Evolutionary conservation across 768 basidiomycete species (phyloP).

Genomic region (Suillus luteus): DNA sequence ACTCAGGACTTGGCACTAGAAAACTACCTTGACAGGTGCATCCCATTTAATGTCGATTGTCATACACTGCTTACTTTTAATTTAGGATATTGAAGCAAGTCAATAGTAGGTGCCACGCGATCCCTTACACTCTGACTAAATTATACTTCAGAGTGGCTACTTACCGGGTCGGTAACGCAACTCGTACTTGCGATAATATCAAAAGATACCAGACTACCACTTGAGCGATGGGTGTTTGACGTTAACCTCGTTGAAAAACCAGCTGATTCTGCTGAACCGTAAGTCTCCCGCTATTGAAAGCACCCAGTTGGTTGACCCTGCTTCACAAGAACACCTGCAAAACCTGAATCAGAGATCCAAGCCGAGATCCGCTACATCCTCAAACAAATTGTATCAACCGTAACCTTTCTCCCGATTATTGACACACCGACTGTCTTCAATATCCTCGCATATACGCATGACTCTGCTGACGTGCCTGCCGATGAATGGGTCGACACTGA

Average conservation of each 20-base stretch:
- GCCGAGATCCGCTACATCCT: conserved; percentile 97
- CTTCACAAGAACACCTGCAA: conserved; percentile 48
- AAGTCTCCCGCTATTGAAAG: conserved; percentile 28
- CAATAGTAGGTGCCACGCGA: conserved; percentile 61
- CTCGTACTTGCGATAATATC: conserved; percentile 95
- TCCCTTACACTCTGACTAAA: not conserved
- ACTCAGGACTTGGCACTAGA: conserved; percentile 93
- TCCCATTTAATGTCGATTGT: conserved; percentile 5
- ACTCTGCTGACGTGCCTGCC: conserved; percentile 88
- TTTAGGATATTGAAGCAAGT: conserved; percentile 89
- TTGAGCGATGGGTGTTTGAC: conserved; percentile 99
- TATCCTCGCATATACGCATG: conserved; percentile 92
- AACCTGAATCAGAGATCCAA: conserved; percentile 88
- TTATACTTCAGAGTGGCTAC: conserved; percentile 76
- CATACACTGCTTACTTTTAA: conserved; percentile 11
- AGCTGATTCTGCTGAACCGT: conserved; percentile 52
- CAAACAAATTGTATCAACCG: conserved; percentile 96
- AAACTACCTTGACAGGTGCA: conserved; percentile 84
- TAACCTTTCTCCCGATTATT: conserved; percentile 94
- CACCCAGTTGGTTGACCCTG: conserved; percentile 6
- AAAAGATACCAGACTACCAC: conserved; percentile 86
- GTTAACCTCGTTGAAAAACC: conserved; percentile 78
- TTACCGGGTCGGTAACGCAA: conserved; percentile 89
- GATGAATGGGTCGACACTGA: conserved; percentile 97
- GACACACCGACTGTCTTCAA: conserved; percentile 97